These are phyloP conservation scores for Argentina anserina DNA, from an alignment of 306 rosid species.

Conservation along the genomic window DNA sequence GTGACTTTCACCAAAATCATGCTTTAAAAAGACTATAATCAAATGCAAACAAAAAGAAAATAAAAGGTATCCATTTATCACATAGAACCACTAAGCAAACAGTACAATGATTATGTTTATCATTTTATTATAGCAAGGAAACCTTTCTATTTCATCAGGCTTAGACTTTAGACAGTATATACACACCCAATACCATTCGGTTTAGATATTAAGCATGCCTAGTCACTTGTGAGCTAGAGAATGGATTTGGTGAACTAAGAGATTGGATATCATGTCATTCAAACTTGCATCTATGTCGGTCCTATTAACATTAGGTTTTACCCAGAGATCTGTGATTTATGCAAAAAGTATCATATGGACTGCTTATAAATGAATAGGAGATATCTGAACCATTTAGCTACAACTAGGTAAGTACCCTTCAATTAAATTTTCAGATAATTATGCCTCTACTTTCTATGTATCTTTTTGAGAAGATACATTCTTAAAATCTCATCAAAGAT, in stretches of 20 bases:
- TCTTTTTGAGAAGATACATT: not conserved
- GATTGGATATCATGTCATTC: not conserved
- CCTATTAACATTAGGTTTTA: not conserved
- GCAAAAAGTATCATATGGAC: not conserved
- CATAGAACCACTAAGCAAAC: not conserved
- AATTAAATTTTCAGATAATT: not conserved
- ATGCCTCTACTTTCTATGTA: not conserved
- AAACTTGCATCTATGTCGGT: not conserved
- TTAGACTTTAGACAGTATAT: not conserved
- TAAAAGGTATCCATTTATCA: not conserved
- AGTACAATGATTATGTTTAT: not conserved
- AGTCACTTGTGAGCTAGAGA: not conserved
- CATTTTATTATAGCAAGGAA: not conserved
- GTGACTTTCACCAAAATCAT: not conserved
- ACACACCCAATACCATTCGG: not conserved
- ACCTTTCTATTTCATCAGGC: not conserved
- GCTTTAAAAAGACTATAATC: not conserved
- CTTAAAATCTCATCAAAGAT: not conserved
- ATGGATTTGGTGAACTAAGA: not conserved
- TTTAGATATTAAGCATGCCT: not conserved
- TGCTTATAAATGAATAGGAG: not conserved
- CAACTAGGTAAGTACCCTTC: not conserved
- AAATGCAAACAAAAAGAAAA: not conserved
- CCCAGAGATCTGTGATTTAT: not conserved
- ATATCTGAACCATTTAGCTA: slow-evolving; percentile 1